Conservation (phyloP, 768 basidiomycete genomes). For the Suillus spraguei region DNA sequence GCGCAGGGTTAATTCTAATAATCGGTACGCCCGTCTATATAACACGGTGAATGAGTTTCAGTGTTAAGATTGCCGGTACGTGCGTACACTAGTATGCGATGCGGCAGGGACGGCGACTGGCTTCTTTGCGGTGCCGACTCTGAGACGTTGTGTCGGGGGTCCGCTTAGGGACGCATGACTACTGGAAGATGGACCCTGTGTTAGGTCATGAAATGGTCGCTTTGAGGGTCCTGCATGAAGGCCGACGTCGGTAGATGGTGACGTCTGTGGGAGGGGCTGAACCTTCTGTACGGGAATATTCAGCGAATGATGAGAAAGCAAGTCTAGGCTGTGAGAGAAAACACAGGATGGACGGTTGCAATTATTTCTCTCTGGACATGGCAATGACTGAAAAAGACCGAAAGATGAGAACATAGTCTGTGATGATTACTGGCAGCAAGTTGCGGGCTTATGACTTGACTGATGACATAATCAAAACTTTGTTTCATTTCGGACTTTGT, state of each 20-base stretch:
- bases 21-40: conserved; percentile 62
- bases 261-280: conserved; percentile 18
- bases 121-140: conserved; percentile 45
- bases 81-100: conserved; percentile 34
- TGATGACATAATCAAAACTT: conserved; percentile 7
- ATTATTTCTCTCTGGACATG: conserved; percentile 55
- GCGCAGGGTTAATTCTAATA: conserved; percentile 65
- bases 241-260: conserved; percentile 6
- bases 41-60: background rate
- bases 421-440: too few species aligned
- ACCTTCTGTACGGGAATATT: conserved; percentile 38
- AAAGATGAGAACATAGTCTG: conserved; percentile 62
- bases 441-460: too few species aligned
- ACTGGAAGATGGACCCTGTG: conserved; percentile 30
- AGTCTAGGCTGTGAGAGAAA: conserved; percentile 60
- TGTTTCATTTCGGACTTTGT: conserved; percentile 1
- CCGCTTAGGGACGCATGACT: conserved; percentile 32
- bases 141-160: conserved; percentile 69
- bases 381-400: conserved; percentile 55
- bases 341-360: conserved; percentile 61
- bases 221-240: conserved; percentile 50
- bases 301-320: conserved; percentile 39
- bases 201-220: conserved; percentile 38
- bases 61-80: conserved; percentile 2
- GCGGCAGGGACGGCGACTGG: conserved; percentile 46